These are phyloP conservation scores for Boletus rubescentipes DNA, from an alignment of 768 basidiomycete species.

Conservation along the genomic window DNA sequence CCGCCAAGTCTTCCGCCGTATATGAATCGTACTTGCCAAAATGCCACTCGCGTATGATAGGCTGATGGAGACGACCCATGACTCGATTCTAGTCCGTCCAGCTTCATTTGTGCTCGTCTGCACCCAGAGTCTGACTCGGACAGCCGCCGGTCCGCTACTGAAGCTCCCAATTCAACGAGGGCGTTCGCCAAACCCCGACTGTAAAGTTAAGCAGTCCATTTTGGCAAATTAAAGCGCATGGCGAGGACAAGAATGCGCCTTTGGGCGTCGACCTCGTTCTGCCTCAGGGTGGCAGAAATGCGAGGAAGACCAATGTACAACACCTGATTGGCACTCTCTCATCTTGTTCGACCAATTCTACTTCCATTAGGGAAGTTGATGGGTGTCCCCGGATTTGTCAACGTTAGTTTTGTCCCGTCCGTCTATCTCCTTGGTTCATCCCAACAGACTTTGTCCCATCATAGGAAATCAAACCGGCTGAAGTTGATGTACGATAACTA, in stretches of 20 bases:
- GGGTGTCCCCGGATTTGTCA: constrained; percentile 74
- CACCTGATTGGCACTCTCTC: background rate
- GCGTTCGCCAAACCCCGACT: too few relatives aligned
- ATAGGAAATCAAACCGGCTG: constrained; percentile 79
- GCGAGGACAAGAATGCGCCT: constrained; percentile 72
- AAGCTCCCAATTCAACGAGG: too few relatives aligned
- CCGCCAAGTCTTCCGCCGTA: background rate
- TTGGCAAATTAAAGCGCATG: too few relatives aligned
- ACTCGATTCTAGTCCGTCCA: constrained; percentile 54
- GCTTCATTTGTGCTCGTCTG: constrained; percentile 46
- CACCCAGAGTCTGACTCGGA: constrained; percentile 75
- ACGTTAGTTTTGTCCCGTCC: constrained; percentile 37
- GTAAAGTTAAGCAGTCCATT: too few relatives aligned
- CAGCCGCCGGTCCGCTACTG: too few relatives aligned
- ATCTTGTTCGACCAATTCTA: constrained; percentile 1
- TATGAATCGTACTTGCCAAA: constrained; percentile 45
- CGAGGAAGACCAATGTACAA: constrained; percentile 74
- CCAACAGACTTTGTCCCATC: constrained; percentile 4
- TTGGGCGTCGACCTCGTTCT: constrained; percentile 84
- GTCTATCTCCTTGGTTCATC: background rate
- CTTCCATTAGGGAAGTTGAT: constrained; percentile 60
- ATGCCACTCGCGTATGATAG: constrained; percentile 82
- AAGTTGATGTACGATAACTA: constrained; percentile 66
- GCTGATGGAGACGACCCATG: constrained; percentile 81
- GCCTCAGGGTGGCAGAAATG: constrained; percentile 78